Percentiles rank a stretch among this genome's conserved stretches.
These are phyloP conservation scores for Sclerotinia borealis DNA, from an alignment of 2,329 filamentous ascomycete species.

Conservation along the genomic window DNA sequence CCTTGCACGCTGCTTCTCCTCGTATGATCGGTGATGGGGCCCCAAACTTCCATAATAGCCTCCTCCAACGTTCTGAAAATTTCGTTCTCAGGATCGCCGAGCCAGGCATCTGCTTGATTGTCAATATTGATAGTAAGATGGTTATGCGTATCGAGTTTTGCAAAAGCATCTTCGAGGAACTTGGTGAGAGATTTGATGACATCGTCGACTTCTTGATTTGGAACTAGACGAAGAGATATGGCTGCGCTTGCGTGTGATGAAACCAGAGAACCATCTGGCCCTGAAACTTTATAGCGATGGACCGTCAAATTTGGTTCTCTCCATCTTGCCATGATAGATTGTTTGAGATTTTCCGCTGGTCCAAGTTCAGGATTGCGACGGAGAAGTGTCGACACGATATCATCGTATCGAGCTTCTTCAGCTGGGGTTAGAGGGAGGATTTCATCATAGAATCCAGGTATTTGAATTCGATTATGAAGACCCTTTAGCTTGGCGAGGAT, in stretches of 20 bases:
- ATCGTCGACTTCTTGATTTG: constrained; percentile 80
- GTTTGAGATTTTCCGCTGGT: constrained; percentile 64
- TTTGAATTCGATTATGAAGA: constrained; percentile 69
- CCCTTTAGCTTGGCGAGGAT: constrained; percentile 79
- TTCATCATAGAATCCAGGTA: constrained; percentile 83
- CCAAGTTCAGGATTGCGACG: constrained; percentile 58
- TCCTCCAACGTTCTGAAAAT: constrained; percentile 85
- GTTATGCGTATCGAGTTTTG: constrained; percentile 71
- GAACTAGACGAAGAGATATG: constrained; percentile 85
- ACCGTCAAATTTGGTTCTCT: constrained; percentile 91
- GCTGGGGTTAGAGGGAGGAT: constrained; percentile 69
- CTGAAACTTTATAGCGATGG: constrained; percentile 87
- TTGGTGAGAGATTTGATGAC: constrained; percentile 61
- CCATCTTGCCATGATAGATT: constrained; percentile 88
- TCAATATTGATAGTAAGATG: constrained; percentile 76
- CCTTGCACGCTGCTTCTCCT: constrained; percentile 37
- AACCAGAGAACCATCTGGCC: constrained; percentile 86
- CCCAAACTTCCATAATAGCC: constrained; percentile 82
- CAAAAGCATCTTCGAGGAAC: constrained; percentile 68
- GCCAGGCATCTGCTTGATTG: constrained; percentile 92
- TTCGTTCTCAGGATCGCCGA: constrained; percentile 83
- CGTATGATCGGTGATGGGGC: constrained; percentile 39
- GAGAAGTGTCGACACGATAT: constrained; percentile 73
- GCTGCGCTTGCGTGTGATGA: constrained; percentile 83
- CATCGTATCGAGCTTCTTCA: constrained; percentile 75